These are phyloP conservation scores for Pestalotiopsis sp. DNA, from an alignment of 2,329 filamentous ascomycete genomes.

Conservation along the genomic window DNA sequence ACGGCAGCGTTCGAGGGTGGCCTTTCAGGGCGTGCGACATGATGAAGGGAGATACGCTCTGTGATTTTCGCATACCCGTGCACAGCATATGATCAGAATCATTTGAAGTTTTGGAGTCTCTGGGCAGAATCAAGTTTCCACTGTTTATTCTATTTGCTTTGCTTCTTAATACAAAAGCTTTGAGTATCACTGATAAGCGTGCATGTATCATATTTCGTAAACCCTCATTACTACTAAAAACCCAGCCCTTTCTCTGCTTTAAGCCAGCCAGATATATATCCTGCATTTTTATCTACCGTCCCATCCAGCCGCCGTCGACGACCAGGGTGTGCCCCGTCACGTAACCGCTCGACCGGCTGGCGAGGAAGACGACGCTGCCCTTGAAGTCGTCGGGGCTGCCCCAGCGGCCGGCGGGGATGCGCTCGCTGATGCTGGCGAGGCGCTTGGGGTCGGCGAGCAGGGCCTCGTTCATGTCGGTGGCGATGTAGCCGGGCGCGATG, in stretches of 20 bases:
- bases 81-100: neutral
- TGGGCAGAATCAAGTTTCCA: neutral
- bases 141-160: neutral
- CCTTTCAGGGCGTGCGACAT: neutral
- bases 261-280: neutral
- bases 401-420: constrained; percentile 86
- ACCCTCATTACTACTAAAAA: neutral
- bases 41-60: neutral
- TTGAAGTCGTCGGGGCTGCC: constrained; percentile 86
- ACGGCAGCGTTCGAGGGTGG: neutral
- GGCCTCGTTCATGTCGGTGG: constrained; percentile 91
- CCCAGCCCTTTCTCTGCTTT: neutral
- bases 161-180: neutral
- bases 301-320: constrained; percentile 95
- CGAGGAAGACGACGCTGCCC: constrained; percentile 77
- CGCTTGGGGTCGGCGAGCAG: constrained; percentile 73
- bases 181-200: neutral
- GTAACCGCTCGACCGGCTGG: constrained; percentile 76
- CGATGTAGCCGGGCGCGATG: constrained; percentile 87
- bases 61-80: neutral
- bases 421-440: constrained; percentile 71
- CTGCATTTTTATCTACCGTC: constrained; percentile 53
- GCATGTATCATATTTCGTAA: neutral
- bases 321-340: constrained; percentile 81
- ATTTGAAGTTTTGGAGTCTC: neutral